Percentiles rank a stretch among this genome's conserved stretches.
phyloP scores from a whole-genome alignment of 2,329 filamentous ascomycete genomes.

The Fusarium pilosicola region DNA sequence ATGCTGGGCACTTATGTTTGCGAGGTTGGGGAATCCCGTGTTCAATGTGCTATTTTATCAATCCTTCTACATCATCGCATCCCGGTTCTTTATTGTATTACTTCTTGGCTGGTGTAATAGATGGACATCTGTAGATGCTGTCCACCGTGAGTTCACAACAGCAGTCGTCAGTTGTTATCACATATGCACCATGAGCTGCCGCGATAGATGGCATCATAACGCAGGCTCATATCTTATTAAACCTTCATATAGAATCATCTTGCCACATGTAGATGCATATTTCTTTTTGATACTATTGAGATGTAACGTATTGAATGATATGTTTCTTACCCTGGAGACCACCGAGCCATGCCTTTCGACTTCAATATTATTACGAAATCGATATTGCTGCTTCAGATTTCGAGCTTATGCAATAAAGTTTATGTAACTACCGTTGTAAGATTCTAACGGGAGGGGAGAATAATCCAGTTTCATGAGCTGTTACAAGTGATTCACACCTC shows the following conservation, averaged over 20 bases:
- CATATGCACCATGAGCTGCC: too few species aligned
- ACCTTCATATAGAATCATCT: not conserved
- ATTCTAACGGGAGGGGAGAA: not conserved
- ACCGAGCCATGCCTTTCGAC: too few species aligned
- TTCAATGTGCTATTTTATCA: not conserved
- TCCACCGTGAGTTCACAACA: not conserved
- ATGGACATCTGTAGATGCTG: not conserved
- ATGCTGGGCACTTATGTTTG: not conserved
- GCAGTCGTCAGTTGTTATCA: not conserved
- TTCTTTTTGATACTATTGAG: too few species aligned
- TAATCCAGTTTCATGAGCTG: not conserved
- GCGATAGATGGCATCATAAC: not conserved
- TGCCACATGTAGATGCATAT: not conserved
- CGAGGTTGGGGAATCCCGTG: not conserved
- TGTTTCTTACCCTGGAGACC: too few species aligned
- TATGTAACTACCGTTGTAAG: too few species aligned
- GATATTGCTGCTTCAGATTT: too few species aligned
- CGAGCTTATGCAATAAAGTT: not conserved
- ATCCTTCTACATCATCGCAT: not conserved
- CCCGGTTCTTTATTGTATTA: not conserved
- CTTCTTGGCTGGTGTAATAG: not conserved
- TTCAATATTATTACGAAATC: too few species aligned
- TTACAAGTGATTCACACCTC: not conserved
- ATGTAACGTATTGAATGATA: not conserved
- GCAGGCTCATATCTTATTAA: not conserved